phyloP scores from a whole-genome alignment of 768 basidiomycete genomes.

The Agaricus subrufescens region DNA sequence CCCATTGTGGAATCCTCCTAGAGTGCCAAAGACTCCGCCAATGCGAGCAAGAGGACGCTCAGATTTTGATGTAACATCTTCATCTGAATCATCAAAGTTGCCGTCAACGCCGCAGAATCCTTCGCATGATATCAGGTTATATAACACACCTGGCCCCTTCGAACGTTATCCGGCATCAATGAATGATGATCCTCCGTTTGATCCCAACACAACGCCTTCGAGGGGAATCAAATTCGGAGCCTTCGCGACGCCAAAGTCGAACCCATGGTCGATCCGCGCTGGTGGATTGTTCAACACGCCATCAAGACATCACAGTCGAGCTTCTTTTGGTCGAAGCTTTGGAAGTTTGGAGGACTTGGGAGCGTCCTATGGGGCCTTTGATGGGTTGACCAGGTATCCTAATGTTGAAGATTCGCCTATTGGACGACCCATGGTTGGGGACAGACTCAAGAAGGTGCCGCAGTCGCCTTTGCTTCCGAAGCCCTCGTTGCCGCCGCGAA shows the following conservation, averaged over 20 bases:
- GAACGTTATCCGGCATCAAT: constrained; percentile 21
- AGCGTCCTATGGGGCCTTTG: constrained; percentile 13
- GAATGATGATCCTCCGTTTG: constrained; percentile 58
- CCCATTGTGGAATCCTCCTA: constrained; percentile 46
- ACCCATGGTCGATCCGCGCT: constrained; percentile 38
- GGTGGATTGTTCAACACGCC: constrained; percentile 52
- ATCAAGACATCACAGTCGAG: constrained; percentile 30
- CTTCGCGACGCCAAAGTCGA: constrained; percentile 63
- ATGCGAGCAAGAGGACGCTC: constrained; percentile 26
- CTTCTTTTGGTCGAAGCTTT: constrained; percentile 24
- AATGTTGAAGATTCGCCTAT: constrained; percentile 9
- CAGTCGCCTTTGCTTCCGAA: constrained; percentile 1
- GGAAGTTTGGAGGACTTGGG: constrained; percentile 28
- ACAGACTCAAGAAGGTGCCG: background rate
- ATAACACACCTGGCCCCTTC: constrained; percentile 34
- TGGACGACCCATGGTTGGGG: background rate
- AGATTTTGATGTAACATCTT: constrained; percentile 36
- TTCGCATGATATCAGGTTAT: constrained; percentile 32
- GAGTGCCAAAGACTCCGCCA: constrained; percentile 50
- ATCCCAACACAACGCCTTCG: constrained; percentile 80
- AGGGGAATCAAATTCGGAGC: constrained; percentile 64
- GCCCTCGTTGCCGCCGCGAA: background rate
- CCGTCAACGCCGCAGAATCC: constrained; percentile 50
- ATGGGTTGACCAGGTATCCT: background rate
- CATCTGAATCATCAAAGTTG: constrained; percentile 46